These are phyloP conservation scores for Saprolegnia diclina DNA, from an alignment of 352 stramenopile species.

Conservation along the genomic window DNA sequence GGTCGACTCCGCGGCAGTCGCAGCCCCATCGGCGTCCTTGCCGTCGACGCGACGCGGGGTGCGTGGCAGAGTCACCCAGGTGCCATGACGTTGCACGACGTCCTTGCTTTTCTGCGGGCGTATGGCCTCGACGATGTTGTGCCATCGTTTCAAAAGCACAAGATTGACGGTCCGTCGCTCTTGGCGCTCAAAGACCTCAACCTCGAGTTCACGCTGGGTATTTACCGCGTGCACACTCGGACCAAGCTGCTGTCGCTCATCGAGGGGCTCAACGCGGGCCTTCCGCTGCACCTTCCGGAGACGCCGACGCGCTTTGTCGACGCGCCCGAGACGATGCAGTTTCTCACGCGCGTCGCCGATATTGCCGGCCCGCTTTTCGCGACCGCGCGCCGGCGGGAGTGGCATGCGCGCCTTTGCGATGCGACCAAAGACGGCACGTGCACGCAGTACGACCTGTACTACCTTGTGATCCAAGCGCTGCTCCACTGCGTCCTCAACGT, in stretches of 20 bases:
- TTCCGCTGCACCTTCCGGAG: constrained; percentile 39
- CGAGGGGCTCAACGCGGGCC: constrained; percentile 37
- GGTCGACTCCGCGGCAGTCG: background rate
- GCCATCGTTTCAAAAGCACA: constrained; percentile 42
- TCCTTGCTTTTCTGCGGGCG: constrained; percentile 49
- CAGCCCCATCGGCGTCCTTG: constrained; percentile 44
- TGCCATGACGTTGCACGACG: constrained; percentile 43
- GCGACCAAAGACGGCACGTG: constrained; percentile 36
- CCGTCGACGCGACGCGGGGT: constrained; percentile 51
- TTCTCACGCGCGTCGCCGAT: constrained; percentile 42
- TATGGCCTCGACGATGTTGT: constrained; percentile 34
- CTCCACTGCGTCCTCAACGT: constrained; percentile 38
- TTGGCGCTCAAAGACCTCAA: constrained; percentile 17
- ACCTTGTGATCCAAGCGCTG: constrained; percentile 42
- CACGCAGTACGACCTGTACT: constrained; percentile 52
- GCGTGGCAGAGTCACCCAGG: constrained; percentile 44
- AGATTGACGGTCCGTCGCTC: constrained; percentile 31
- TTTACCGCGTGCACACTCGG: constrained; percentile 32
- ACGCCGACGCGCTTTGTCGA: constrained; percentile 39
- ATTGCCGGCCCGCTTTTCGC: background rate
- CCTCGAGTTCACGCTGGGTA: constrained; percentile 24
- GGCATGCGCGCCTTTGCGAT: constrained; percentile 43
- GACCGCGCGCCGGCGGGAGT: constrained; percentile 31
- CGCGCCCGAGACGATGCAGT: constrained; percentile 46
- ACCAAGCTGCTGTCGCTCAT: constrained; percentile 54